A percentile compares a stretch with the other conserved stretches of the same genome.
These are phyloP conservation scores for Rhodomyrtus psidioides DNA, from an alignment of 441 rosid genomes.

Conservation along the genomic window DNA sequence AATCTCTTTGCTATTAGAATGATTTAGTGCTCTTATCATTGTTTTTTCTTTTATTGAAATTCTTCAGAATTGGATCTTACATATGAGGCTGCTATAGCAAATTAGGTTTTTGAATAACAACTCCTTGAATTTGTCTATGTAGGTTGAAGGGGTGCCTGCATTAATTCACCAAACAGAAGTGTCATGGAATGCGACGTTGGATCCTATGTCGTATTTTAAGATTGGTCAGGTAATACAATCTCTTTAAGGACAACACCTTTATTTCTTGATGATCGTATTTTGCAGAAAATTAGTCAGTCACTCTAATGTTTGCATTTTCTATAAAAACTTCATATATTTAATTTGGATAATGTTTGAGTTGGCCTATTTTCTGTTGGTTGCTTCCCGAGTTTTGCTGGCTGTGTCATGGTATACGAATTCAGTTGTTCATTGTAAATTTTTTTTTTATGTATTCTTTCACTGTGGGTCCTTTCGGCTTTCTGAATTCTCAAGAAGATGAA, in stretches of 20 bases:
- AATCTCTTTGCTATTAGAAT: neutral
- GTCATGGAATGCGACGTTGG: conserved; percentile 93
- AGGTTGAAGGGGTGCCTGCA: conserved; percentile 89
- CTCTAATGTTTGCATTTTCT: neutral
- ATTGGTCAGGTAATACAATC: conserved; percentile 69
- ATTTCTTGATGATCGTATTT: neutral
- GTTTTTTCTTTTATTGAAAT: too few relatives aligned
- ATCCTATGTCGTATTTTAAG: conserved; percentile 69
- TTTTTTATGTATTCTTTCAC: neutral
- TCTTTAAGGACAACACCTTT: neutral
- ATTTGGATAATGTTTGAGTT: neutral
- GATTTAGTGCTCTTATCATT: neutral
- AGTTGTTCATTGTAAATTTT: neutral
- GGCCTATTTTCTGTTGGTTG: neutral
- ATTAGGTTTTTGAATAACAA: neutral
- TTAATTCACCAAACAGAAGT: conserved; percentile 87
- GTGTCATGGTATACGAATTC: neutral
- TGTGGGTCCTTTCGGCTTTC: neutral
- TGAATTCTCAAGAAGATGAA: neutral
- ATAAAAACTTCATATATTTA: neutral
- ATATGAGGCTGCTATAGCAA: neutral
- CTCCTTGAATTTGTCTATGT: conserved; percentile 2
- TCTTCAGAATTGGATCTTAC: too few relatives aligned
- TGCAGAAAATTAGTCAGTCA: neutral
- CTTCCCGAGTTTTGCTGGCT: neutral